These are phyloP conservation scores for Candida pseudofarinosa DNA, from an alignment of 805 yeast genomes.

Conservation along the genomic window DNA sequence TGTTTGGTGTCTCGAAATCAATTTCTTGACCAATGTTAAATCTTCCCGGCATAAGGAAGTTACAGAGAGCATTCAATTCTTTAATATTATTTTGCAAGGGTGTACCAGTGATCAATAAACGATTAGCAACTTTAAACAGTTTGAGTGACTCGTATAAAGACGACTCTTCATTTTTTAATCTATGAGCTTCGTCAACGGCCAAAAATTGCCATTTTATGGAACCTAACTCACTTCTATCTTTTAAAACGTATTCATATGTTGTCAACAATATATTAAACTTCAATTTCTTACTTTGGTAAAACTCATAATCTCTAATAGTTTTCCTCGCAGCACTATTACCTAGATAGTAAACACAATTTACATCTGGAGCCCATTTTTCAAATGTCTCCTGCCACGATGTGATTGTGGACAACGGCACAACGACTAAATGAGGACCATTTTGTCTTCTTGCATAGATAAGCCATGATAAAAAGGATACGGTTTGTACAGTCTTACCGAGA, in stretches of 20 bases:
- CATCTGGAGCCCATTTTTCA: constrained; percentile 95
- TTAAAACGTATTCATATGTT: constrained; percentile 92
- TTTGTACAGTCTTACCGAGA: constrained; percentile 95
- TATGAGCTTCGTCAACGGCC: constrained; percentile 98
- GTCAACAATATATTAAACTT: constrained; percentile 91
- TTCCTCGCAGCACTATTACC: constrained; percentile 88
- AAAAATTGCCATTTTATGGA: constrained; percentile 88
- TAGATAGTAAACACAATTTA: constrained; percentile 86
- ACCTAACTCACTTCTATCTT: constrained; percentile 80
- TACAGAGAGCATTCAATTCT: constrained; percentile 91
- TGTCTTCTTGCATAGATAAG: constrained; percentile 91
- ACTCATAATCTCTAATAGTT: constrained; percentile 80
- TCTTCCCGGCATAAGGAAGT: constrained; percentile 94
- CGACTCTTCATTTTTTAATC: constrained; percentile 90
- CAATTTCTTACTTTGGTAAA: constrained; percentile 66
- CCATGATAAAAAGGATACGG: constrained; percentile 93
- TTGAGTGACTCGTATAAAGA: constrained; percentile 85
- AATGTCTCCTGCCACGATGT: constrained; percentile 99
- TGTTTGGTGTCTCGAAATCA: constrained; percentile 87
- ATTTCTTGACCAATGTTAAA: constrained; percentile 89
- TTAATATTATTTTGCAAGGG: constrained; percentile 94
- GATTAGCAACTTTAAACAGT: constrained; percentile 77
- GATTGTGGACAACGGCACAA: constrained; percentile 91
- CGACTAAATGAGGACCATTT: constrained; percentile 95
- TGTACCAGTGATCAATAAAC: constrained; percentile 93